Evolutionary conservation across 169 alveolate genomes (phyloP).

Genomic region (Perkinsus olseni): DNA sequence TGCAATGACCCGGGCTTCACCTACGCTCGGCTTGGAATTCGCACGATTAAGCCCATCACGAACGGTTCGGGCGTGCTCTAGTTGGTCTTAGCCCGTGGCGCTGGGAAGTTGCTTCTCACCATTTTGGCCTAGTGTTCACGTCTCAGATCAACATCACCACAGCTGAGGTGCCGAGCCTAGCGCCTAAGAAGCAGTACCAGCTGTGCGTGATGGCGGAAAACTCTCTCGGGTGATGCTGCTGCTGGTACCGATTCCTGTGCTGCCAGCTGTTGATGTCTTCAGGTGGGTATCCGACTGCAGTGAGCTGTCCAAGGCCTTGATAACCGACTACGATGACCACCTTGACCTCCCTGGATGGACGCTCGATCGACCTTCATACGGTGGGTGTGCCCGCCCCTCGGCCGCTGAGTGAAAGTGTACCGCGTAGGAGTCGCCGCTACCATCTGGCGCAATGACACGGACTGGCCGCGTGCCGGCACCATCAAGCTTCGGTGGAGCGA

Average conservation of each 20-base stretch:
- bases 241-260: too few species aligned
- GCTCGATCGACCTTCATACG: neutral
- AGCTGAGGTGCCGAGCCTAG: neutral
- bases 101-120: too few species aligned
- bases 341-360: neutral
- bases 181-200: neutral
- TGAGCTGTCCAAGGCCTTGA: neutral
- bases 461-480: neutral
- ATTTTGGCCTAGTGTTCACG: neutral
- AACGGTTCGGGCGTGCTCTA: too few species aligned
- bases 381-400: neutral
- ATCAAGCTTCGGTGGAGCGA: neutral
- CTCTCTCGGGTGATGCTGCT: neutral
- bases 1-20: too few species aligned
- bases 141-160: neutral
- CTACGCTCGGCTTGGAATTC: too few species aligned
- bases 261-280: neutral
- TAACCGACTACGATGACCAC: neutral
- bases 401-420: neutral
- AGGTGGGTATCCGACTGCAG: neutral
- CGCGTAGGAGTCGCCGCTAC: neutral
- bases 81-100: too few species aligned
- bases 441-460: neutral
- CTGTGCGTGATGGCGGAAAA: neutral
- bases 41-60: too few species aligned